Base-by-base conservation (phyloP, 805 yeast species). In the Saccharomyces jurei region DNA sequence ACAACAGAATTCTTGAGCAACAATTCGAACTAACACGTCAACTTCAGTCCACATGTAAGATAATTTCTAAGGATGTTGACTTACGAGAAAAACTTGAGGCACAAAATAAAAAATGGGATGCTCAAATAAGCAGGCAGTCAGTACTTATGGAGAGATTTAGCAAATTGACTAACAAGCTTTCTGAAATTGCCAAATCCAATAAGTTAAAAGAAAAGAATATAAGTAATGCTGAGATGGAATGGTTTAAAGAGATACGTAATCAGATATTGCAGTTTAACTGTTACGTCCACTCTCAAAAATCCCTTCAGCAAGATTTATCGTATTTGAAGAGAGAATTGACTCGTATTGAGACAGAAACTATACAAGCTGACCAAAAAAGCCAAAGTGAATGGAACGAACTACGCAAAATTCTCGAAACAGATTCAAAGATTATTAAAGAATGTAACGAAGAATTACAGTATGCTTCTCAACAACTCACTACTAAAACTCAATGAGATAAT, bases 171-270 rank as follows among this genome's bases (percentile, higher is more conserved):
- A 60, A 65, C 3, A 66, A 57, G 10, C 50, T 77, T 4, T 52
- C 56, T 11, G 58, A 64, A 28, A 58, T 65, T 36, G 61, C 58
- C 31, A 50, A 49, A 30, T 55, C 57, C 8, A 48, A 54, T 2
- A 54, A 56, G 36, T 51, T 60, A 6, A 56, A 51, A 46, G 66
- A 71, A 6, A 52, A 65, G 14, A 71, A 75, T 0, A 59, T 79
- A 31, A 71, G 75, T 50, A 65, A 64, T 3, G 63, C 71, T 10
- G 84, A 81, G 60, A 65, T 67, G 52, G 64, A 58, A 27, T 81
- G 83, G 82, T 71, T 76, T 54, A 68, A 64, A 31, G 81, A 78
- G 59, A 65, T 80, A 8, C 70, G 67, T 48, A 60, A 57, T 11
- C 69, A 68, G 27, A 69, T 70, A 0, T 31, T 62, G 2, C 55